Percentiles rank a stretch among this genome's conserved stretches.
Conservation (phyloP, 352 stramenopile species). For the Globisporangium recalcitrans region DNA sequence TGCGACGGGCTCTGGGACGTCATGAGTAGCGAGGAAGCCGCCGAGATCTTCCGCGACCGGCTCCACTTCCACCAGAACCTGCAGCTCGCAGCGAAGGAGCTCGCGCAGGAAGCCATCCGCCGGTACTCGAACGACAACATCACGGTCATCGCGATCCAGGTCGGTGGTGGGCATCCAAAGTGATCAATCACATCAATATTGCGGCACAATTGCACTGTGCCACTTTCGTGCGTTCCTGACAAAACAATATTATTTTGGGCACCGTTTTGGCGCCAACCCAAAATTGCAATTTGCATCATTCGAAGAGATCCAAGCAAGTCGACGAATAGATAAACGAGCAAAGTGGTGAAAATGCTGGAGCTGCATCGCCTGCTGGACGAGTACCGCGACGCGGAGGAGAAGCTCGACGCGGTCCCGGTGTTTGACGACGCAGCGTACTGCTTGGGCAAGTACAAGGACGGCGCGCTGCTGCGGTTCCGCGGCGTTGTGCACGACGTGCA, state of each 20-base stretch:
- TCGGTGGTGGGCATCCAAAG: slow-evolving; percentile 15
- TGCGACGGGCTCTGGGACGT: slow-evolving; percentile 86
- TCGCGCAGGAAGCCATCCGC: slow-evolving; percentile 67
- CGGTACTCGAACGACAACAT: slow-evolving; percentile 82
- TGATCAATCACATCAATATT: not conserved
- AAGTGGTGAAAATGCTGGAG: slow-evolving; percentile 13
- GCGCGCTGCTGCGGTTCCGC: slow-evolving; percentile 53
- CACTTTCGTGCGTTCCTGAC: not conserved
- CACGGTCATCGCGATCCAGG: slow-evolving; percentile 38
- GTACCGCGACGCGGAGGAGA: slow-evolving; percentile 9
- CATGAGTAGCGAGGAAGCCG: slow-evolving; percentile 60
- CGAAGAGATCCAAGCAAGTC: not conserved
- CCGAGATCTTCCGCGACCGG: slow-evolving; percentile 44
- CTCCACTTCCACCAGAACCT: slow-evolving; percentile 47
- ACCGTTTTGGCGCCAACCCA: not conserved
- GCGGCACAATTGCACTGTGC: not conserved
- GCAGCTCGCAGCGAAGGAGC: slow-evolving; percentile 56
- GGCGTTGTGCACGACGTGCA: slow-evolving; percentile 69
- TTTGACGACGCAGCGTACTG: slow-evolving; percentile 47
- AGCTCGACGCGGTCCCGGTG: slow-evolving; percentile 21
- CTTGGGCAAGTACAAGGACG: slow-evolving; percentile 46
- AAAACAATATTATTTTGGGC: slow-evolving; percentile 2
- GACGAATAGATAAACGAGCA: not conserved
- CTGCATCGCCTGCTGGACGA: slow-evolving; percentile 12
- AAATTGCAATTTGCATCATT: not conserved